Percentiles rank a stretch among this genome's conserved stretches.
These are phyloP conservation scores for Paraphoma sp. DNA, from an alignment of 2,329 filamentous ascomycete genomes.

Conservation along the genomic window DNA sequence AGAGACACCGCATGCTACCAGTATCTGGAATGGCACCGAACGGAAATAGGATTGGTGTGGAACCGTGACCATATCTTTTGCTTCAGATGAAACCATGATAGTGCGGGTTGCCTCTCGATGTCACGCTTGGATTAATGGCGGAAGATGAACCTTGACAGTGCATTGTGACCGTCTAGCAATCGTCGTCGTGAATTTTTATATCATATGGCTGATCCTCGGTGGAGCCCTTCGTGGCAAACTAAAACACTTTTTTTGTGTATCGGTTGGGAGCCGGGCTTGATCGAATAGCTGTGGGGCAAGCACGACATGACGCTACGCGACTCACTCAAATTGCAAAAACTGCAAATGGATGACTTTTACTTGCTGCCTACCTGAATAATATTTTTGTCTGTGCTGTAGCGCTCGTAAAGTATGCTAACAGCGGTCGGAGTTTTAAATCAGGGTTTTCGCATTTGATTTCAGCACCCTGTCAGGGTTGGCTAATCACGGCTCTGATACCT, in stretches of 20 bases:
- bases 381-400: not conserved
- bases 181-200: constrained; percentile 2
- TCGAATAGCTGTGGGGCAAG: constrained; percentile 25
- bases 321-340: not conserved
- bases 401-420: not conserved
- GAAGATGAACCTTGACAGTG: not conserved
- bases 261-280: constrained; percentile 13
- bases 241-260: constrained; percentile 15
- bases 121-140: not conserved
- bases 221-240: constrained; percentile 1
- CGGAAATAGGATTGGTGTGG: constrained; percentile 34
- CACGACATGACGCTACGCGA: constrained; percentile 28
- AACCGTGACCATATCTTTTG: constrained; percentile 18
- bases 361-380: not conserved
- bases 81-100: not conserved
- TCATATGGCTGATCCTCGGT: not conserved
- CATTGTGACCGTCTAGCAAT: not conserved
- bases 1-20: constrained; percentile 42
- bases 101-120: no score
- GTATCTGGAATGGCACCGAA: constrained; percentile 42
- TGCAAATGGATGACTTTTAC: not conserved
- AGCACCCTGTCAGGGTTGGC: no score
- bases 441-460: no score
- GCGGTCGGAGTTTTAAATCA: no score
- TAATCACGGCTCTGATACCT: no score